Base-by-base conservation (phyloP, 2,329 filamentous ascomycete genomes). In the Periglandula ipomoeae region DNA sequence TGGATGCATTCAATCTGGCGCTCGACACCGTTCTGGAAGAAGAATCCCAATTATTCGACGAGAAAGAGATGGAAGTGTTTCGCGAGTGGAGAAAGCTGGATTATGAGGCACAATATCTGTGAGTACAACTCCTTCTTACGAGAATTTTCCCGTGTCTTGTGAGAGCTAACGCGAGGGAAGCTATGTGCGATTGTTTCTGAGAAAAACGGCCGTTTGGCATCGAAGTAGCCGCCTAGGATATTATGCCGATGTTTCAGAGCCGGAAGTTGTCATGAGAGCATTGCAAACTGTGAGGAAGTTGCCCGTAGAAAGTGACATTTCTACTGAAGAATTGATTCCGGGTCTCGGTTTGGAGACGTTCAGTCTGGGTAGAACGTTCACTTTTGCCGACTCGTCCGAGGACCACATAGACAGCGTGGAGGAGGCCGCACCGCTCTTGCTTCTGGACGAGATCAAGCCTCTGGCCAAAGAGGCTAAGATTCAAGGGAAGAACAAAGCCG, bases 1-100 rank as follows among this genome's bases (percentile, higher is more conserved):
- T 96, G 17, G 93, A 98, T 68, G 93, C 93, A 1, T 98, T 98
- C 72, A 95, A 95, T 60, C 73, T 97, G 13, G 89, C 91, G 2
- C 70, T 98, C 44, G 84, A 91, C 51, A 95, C 88, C 0, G 93
- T 98, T 3, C 69, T 97, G 11, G 82, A 88, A 44, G 88, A 97
- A 50, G 93, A 98, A 66, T 77, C 79, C 1, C 88, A 95, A 65
- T 70, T 98, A 0, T 98, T 97, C 62, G 79, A 93, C 58, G 78
- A 82, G 50, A 83, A 81, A 17, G 93, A 98, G 65, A 78, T 75
- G 59, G 72, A 77, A 13, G 75, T 97, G 0, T 97, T 98, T 62
- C 68, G 72, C 3, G 73, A 82, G 50, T 98, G 91, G 89, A 78
- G 72, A 51, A 65, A 67, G 0, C 62, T 97, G 46, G 71, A 74